These are phyloP conservation scores for Lentinula raphanica DNA, from an alignment of 768 basidiomycete genomes.

Conservation along the genomic window DNA sequence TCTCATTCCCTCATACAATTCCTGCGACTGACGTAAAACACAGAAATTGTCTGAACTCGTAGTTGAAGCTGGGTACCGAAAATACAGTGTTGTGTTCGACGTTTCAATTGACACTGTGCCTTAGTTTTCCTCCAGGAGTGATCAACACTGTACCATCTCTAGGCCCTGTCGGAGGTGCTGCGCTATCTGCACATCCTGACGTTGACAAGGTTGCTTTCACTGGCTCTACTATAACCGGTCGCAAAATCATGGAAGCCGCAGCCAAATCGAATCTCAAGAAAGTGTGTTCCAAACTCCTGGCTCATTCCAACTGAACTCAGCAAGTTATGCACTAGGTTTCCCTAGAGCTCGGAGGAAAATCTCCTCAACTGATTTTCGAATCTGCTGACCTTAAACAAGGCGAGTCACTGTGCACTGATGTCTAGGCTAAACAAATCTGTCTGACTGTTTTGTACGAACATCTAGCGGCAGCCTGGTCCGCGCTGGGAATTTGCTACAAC, in stretches of 20 bases:
- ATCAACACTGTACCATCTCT: conserved; percentile 86
- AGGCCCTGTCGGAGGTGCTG: conserved; percentile 79
- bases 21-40: conserved; percentile 8
- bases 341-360: conserved; percentile 92
- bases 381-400: conserved; percentile 89
- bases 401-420: conserved; percentile 19
- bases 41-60: conserved; percentile 81
- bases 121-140: conserved; percentile 86
- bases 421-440: background rate
- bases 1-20: background rate
- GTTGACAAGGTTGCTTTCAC: conserved; percentile 97
- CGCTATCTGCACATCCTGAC: conserved; percentile 73
- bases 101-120: background rate
- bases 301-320: background rate
- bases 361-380: conserved; percentile 83
- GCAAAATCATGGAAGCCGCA: conserved; percentile 87
- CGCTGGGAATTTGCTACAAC: conserved; percentile 82
- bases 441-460: background rate
- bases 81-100: background rate
- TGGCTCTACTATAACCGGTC: conserved; percentile 84
- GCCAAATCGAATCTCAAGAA: conserved; percentile 94
- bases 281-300: conserved; percentile 28
- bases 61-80: conserved; percentile 72
- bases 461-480: conserved; percentile 81
- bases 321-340: conserved; percentile 49